Percentiles rank a stretch among this genome's conserved stretches.
Conservation (phyloP, 164 flowering plant species). For the Saururus chinensis region DNA sequence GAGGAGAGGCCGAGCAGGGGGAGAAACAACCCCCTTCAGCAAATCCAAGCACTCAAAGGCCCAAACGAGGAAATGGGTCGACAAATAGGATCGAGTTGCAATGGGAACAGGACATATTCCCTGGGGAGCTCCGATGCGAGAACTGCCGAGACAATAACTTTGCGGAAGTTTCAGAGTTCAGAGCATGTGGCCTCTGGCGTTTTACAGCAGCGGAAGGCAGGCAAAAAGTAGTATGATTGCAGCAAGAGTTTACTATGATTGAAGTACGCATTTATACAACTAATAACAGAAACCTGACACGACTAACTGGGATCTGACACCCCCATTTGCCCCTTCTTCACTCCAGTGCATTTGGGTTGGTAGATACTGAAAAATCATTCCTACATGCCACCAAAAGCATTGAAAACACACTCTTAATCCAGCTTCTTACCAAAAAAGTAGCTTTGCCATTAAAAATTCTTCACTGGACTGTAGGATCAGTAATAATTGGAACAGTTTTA, state of each 20-base stretch:
- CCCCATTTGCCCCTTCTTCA: background rate
- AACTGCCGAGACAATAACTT: background rate
- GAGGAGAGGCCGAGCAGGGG: too few species aligned
- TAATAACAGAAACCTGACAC: slow-evolving; percentile 3
- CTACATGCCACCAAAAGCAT: too few species aligned
- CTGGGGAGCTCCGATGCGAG: background rate
- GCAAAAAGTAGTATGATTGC: slow-evolving; percentile 1
- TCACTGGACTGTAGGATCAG: too few species aligned
- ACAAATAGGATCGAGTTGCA: background rate
- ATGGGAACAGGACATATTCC: background rate
- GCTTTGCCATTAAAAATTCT: too few species aligned
- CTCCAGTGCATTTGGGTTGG: too few species aligned
- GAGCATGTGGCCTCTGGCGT: slow-evolving; percentile 1
- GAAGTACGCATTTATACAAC: slow-evolving; percentile 3
- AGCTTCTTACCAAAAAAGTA: too few species aligned
- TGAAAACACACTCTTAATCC: too few species aligned
- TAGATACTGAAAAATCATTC: too few species aligned
- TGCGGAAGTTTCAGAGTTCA: background rate
- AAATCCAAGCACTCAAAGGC: background rate
- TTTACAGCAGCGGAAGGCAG: background rate
- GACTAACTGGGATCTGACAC: slow-evolving; percentile 5
- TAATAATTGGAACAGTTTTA: too few species aligned
- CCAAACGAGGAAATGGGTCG: background rate
- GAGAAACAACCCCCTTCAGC: too few species aligned
- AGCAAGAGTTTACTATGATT: slow-evolving; percentile 4